Evolutionary conservation across 2,329 filamentous ascomycete genomes (phyloP).

Genomic region (Thelonectria discophora): DNA sequence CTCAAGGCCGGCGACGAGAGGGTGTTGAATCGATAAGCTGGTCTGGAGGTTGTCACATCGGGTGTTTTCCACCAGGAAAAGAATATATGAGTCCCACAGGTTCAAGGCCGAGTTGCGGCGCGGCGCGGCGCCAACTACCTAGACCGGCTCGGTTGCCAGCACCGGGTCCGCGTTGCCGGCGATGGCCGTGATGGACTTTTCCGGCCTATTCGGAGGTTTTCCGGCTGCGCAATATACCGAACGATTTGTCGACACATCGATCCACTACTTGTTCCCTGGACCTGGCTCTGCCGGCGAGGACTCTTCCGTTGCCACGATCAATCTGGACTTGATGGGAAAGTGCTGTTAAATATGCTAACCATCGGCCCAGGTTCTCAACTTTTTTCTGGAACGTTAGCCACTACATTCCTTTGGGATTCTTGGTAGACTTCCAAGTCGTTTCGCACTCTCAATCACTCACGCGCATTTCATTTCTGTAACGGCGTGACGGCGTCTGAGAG

Average conservation of each 20-base stretch:
- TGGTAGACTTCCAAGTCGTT: constrained; percentile 48
- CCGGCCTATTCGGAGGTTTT: background rate
- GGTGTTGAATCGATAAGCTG: too few species aligned
- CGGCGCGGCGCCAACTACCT: too few species aligned
- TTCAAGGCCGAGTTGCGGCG: too few species aligned
- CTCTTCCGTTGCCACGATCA: constrained; percentile 6
- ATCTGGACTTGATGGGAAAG: background rate
- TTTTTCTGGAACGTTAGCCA: constrained; percentile 53
- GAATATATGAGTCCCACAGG: too few species aligned
- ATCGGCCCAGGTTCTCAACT: constrained; percentile 49
- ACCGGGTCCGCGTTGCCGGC: too few species aligned
- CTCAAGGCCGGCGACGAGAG: background rate
- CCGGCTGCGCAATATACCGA: background rate
- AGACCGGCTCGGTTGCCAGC: too few species aligned
- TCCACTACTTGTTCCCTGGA: background rate
- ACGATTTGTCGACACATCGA: background rate
- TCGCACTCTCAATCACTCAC: constrained; percentile 38
- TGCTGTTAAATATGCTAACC: constrained; percentile 35
- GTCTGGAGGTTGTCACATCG: too few species aligned
- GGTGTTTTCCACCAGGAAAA: too few species aligned
- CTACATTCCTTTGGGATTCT: constrained; percentile 53
- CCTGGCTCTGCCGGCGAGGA: background rate
- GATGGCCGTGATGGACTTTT: too few species aligned
- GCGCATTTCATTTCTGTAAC: constrained; percentile 47
- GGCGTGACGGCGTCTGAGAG: constrained; percentile 54